phyloP scores from a whole-genome alignment of 257 asterid species.

The Hygrophila difformis region DNA sequence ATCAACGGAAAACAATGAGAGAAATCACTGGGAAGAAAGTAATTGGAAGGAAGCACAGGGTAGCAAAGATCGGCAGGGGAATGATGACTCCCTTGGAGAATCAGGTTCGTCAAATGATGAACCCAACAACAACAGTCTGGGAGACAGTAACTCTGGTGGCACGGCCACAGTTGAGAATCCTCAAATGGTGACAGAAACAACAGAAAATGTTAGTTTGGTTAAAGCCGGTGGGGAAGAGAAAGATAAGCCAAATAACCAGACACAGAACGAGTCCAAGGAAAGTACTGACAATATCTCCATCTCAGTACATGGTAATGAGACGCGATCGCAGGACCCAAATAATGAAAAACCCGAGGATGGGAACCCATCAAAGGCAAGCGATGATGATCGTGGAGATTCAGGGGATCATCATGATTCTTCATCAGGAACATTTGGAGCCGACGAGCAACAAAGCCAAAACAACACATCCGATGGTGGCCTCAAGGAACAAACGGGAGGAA shows the following conservation, averaged over 20 bases:
- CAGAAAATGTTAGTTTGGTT: too few species aligned
- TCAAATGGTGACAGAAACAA: neutral
- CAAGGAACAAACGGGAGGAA: constrained; percentile 20
- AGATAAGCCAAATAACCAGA: too few species aligned
- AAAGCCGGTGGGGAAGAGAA: neutral
- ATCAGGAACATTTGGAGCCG: constrained; percentile 18
- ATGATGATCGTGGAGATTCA: constrained; percentile 13
- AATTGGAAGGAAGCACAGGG: neutral
- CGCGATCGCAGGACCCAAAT: neutral
- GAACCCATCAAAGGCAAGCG: too few species aligned
- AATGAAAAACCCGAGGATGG: neutral
- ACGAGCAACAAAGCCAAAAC: constrained; percentile 21
- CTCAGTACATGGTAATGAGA: too few species aligned
- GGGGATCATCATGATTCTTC: constrained; percentile 20
- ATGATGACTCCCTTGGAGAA: neutral
- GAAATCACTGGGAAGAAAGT: neutral
- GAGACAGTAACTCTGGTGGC: neutral
- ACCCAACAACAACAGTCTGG: neutral
- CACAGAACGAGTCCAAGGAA: too few species aligned
- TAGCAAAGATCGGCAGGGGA: neutral
- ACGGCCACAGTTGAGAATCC: neutral
- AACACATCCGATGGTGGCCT: constrained; percentile 10
- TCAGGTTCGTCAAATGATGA: neutral
- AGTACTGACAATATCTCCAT: too few species aligned
- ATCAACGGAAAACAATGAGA: neutral